phyloP scores from a whole-genome alignment of 2,329 filamentous ascomycete genomes.

The Paramyrothecium roridum region DNA sequence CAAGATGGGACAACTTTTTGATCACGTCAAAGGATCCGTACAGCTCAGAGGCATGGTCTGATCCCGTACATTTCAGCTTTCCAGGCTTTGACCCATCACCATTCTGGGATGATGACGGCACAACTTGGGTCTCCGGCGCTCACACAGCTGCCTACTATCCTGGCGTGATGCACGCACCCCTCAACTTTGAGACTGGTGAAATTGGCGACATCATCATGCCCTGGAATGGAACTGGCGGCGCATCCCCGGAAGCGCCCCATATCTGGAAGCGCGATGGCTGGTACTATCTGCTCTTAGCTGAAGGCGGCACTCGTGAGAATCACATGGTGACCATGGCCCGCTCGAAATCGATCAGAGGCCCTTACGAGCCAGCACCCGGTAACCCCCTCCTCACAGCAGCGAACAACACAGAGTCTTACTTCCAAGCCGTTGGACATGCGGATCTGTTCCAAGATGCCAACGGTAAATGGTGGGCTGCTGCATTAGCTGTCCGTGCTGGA shows the following conservation, averaged over 20 bases:
- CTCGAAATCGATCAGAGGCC: slow-evolving; percentile 33
- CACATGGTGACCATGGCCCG: slow-evolving; percentile 43
- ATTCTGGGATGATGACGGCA: slow-evolving; percentile 16
- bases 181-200: slow-evolving; percentile 31
- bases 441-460: slow-evolving; percentile 39
- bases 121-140: slow-evolving; percentile 33
- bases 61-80: slow-evolving; percentile 18
- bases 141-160: slow-evolving; percentile 12
- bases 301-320: slow-evolving; percentile 40
- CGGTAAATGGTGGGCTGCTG: slow-evolving; percentile 10
- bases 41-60: slow-evolving; percentile 34
- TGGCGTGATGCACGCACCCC: slow-evolving; percentile 17
- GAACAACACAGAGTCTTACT: slow-evolving; percentile 28
- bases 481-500: slow-evolving; percentile 13
- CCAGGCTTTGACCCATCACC: slow-evolving; percentile 14
- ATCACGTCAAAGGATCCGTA: slow-evolving; percentile 37
- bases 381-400: slow-evolving; percentile 44
- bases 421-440: slow-evolving; percentile 41
- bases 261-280: slow-evolving; percentile 39
- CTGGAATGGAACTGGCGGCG: slow-evolving; percentile 41
- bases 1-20: slow-evolving; percentile 25
- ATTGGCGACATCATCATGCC: slow-evolving; percentile 25
- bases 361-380: slow-evolving; percentile 34
- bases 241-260: slow-evolving; percentile 40
- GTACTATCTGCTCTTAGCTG: slow-evolving; percentile 47